Base-by-base conservation (phyloP, 2,329 filamentous ascomycete genomes). In the Fusarium neocosmosporiellum region DNA sequence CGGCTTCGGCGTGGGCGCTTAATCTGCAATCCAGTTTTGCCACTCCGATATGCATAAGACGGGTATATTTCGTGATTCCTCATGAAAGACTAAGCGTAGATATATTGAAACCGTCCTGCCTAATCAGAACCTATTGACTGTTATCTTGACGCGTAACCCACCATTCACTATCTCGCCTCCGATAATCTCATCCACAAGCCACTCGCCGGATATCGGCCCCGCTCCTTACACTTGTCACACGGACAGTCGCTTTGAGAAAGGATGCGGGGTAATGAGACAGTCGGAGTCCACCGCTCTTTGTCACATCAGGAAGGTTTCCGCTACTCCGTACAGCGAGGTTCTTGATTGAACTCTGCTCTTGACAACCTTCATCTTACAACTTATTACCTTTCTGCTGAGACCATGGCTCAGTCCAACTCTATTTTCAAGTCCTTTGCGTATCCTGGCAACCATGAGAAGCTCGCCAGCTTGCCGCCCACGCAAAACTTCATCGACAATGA, bases 401-500 rank as follows among this genome's bases (percentile, higher is more conserved):
- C 18, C 9, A 74, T 74, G 72, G 63, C 72, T 33, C 43, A 36
- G 2, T 70, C 69, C 22, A 72, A 66, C 27, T 71, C 67, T 11
- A 64, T 73, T 20, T 68, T 59, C 33, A 29, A 67, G 48, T 72
- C 72, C 22, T 60, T 66, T 5, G 70, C 76, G 22, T 78, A 78
- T 41, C 73, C 75, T 18, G 71, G 70, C 31, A 75, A 74, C 7
- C 77, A 78, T 64, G 73, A 74, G 13, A 75, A 77, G 59, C 18
- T 78, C 18, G 57, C 63, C 13, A 55, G 64, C 2, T 37, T 61
- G 1, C 60, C 86, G 73, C 89, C 94, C 78, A 94, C 92, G 8
- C 90, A 88, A 39, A 93, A 91, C 83, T 94, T 94, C 81, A 81
- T 94, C 70, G 88, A 94, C 85, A 95, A 94, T 82, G 82, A 91